Percentiles rank a stretch among this genome's conserved stretches.
Conservation (phyloP, 768 basidiomycete species). For the Symmetrospora coprosmae region DNA sequence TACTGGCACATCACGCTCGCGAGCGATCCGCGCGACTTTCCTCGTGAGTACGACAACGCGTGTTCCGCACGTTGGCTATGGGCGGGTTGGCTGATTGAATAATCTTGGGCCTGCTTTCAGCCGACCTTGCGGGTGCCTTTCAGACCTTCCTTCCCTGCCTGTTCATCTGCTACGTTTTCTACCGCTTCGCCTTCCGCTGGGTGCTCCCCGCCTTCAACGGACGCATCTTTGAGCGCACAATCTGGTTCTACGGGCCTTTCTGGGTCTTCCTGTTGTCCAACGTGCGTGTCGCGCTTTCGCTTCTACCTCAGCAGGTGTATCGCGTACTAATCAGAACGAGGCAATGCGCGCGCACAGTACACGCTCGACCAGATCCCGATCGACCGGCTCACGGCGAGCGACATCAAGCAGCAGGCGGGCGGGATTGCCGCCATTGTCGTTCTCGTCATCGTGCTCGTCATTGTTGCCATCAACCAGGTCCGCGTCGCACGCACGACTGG, state of each 20-base stretch:
- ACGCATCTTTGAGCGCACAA: slow-evolving; percentile 55
- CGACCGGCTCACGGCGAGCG: slow-evolving; percentile 55
- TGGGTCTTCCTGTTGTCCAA: slow-evolving; percentile 68
- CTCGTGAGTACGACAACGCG: slow-evolving; percentile 27
- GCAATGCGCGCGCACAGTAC: background rate
- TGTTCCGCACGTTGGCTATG: no score
- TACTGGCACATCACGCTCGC: slow-evolving; percentile 70
- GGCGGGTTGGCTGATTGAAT: no score
- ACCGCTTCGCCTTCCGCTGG: slow-evolving; percentile 61
- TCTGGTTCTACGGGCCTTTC: slow-evolving; percentile 62
- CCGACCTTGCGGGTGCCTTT: slow-evolving; percentile 58
- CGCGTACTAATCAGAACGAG: background rate
- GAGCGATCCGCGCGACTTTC: slow-evolving; percentile 40
- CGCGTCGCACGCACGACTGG: slow-evolving; percentile 74
- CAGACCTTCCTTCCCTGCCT: slow-evolving; percentile 61
- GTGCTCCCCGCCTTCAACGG: slow-evolving; percentile 55
- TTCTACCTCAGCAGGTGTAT: background rate
- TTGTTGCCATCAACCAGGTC: slow-evolving; percentile 52
- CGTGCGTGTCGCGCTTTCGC: slow-evolving; percentile 40
- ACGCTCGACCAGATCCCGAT: slow-evolving; percentile 47
- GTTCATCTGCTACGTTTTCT: slow-evolving; percentile 65
- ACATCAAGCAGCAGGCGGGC: slow-evolving; percentile 52
- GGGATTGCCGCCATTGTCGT: slow-evolving; percentile 44
- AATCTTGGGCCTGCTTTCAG: slow-evolving; percentile 45
- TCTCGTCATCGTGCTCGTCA: slow-evolving; percentile 48